Evolutionary conservation across 2,329 filamentous ascomycete species (phyloP), one percentile per base, ranked within the genome.

Genomic region (Neophaeococcomyces aloes): DNA sequence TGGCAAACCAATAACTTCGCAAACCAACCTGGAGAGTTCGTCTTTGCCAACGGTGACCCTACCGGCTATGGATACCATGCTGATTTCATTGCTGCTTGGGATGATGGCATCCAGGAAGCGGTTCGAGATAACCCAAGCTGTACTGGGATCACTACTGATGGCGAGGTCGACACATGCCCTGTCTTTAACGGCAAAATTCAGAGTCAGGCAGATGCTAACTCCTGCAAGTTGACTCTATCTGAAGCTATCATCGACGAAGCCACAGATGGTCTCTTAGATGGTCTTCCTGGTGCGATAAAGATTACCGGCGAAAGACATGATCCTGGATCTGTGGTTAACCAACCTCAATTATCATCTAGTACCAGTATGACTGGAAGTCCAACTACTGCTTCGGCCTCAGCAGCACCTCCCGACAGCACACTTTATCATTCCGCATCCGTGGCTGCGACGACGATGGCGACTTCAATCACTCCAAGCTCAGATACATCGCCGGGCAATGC

Each of bases 71-170:
- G 70, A 2, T 70, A 74, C 53, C 73, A 76, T 49, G 73, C 67
- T 8, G 72, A 87, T 62, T 86, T 87, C 65, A 64, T 83, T 52
- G 76, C 82, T 48, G 82, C 75, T 14, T 87, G 83, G 83, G 77
- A 86, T 53, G 69, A 75, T 50, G 60, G 67, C 23, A 69, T 73
- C 33, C 76, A 85, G 39, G 76, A 87, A 61, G 40, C 72, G 4
- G 86, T 85, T n/a, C 70, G 88, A 49, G 62, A 87, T 36, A 41
- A 48, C 38, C 32, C 49, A 11, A 74, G 69, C 6, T 94, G 88
- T 73, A 89, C 81, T 40, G 29, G 34, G 7, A n/a, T 37, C 11
- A 21, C 3, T n/a, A 37, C 41, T n/a, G 19, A 21, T 21, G 41
- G 41, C 21, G 14, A 37, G n/a, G 27, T 37, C 13, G 41, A 44